Conservation (phyloP, 345 rosid species). For the Lepidium didymum region DNA sequence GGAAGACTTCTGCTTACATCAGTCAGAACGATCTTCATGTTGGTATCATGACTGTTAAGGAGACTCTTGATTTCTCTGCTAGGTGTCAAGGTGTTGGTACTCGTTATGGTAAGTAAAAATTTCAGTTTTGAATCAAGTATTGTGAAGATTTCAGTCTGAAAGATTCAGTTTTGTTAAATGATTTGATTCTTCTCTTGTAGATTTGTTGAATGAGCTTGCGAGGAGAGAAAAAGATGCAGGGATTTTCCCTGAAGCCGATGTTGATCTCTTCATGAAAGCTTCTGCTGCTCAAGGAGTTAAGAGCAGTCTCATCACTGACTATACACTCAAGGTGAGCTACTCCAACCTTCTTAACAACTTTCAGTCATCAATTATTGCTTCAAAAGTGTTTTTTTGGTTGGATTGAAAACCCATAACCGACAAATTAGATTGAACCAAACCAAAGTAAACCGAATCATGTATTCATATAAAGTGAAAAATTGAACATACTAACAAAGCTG, state of each 20-base stretch:
- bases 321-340: conserved; percentile 64
- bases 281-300: conserved; percentile 68
- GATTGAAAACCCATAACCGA: neutral
- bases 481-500: neutral
- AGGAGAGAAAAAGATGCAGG: conserved; percentile 79
- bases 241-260: conserved; percentile 73
- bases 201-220: conserved; percentile 55
- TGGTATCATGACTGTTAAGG: conserved; percentile 79
- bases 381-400: neutral
- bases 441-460: no score
- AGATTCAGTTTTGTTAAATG: neutral
- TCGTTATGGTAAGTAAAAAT: conserved; percentile 19
- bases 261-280: conserved; percentile 90
- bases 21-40: conserved; percentile 80
- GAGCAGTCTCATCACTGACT: conserved; percentile 75
- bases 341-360: neutral
- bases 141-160: neutral
- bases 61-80: conserved; percentile 81
- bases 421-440: neutral
- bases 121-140: neutral
- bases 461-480: no score
- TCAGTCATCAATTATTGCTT: neutral
- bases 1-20: conserved; percentile 37
- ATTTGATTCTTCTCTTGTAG: conserved; percentile 23
- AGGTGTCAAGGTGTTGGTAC: conserved; percentile 76